phyloP scores from a whole-genome alignment of 257 asterid species.

The Gentiana straminea region DNA sequence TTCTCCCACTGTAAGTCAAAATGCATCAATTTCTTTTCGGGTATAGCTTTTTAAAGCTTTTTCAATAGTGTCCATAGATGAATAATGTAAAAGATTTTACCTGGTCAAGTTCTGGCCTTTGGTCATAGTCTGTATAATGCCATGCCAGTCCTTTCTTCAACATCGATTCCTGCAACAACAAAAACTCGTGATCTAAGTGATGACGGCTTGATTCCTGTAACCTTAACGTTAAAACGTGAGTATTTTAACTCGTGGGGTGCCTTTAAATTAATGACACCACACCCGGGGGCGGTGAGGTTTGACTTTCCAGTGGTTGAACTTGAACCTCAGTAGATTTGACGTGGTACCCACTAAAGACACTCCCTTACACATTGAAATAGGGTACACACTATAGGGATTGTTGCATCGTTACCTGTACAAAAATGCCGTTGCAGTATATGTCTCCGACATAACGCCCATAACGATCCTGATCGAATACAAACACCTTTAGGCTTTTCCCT shows the following conservation, averaged over 20 bases:
- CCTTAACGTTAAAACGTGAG: no score
- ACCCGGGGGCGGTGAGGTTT: no score
- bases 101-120: slow-evolving; percentile 64
- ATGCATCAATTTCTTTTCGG: background rate
- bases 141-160: slow-evolving; percentile 90
- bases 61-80: background rate
- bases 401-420: slow-evolving; percentile 56
- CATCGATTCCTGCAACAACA: slow-evolving; percentile 54
- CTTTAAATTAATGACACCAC: no score
- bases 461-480: slow-evolving; percentile 69
- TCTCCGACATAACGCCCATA: slow-evolving; percentile 83
- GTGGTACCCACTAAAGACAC: no score
- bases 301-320: no score
- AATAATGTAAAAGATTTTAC: slow-evolving; percentile 15
- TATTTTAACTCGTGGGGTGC: no score
- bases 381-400: no score
- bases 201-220: no score
- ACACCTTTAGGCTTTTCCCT: slow-evolving; percentile 51
- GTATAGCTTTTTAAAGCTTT: background rate
- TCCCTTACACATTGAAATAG: no score
- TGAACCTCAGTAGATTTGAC: no score
- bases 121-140: slow-evolving; percentile 84
- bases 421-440: slow-evolving; percentile 72
- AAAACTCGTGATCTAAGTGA: no score
- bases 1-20: slow-evolving; percentile 59